Percentiles rank a stretch among this genome's conserved stretches.
Conservation (phyloP, 192 early-diverging fungal genomes). For the Mortierella alpina region DNA sequence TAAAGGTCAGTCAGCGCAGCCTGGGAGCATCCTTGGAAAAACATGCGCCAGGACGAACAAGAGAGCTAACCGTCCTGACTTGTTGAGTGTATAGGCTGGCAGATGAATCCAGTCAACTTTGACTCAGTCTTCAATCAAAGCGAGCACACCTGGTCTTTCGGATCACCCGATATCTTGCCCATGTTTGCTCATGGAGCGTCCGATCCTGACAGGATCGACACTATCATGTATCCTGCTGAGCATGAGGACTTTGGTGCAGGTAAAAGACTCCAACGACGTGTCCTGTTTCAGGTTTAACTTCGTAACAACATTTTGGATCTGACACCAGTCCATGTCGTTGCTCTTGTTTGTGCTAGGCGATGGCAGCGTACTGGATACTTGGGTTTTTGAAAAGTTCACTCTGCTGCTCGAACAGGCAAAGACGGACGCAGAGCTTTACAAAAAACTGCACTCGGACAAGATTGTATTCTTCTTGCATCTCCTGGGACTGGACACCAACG, state of each 20-base stretch:
- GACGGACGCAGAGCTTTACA: constrained; percentile 57
- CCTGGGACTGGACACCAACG: constrained; percentile 96
- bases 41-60: not conserved
- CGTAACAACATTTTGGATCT: not conserved
- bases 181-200: constrained; percentile 96
- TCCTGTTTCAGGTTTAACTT: not conserved
- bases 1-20: constrained; percentile 66
- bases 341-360: constrained; percentile 60
- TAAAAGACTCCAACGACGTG: constrained; percentile 22
- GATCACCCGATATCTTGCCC: constrained; percentile 95
- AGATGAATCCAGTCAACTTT: constrained; percentile 96
- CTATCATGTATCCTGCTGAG: constrained; percentile 90
- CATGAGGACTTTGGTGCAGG: constrained; percentile 89
- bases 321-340: not conserved
- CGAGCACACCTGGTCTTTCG: constrained; percentile 96
- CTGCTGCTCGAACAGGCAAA: constrained; percentile 70
- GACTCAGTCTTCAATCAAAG: constrained; percentile 96
- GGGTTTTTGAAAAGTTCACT: constrained; percentile 91
- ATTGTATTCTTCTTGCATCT: constrained; percentile 94
- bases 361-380: constrained; percentile 85
- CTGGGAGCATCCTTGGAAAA: not conserved
- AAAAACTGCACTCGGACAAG: constrained; percentile 76
- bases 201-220: constrained; percentile 81
- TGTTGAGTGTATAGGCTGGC: constrained; percentile 76
- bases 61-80: not conserved